Evolutionary conservation across 2,329 filamentous ascomycete genomes (phyloP).

Genomic region (Talaromyces sp.): DNA sequence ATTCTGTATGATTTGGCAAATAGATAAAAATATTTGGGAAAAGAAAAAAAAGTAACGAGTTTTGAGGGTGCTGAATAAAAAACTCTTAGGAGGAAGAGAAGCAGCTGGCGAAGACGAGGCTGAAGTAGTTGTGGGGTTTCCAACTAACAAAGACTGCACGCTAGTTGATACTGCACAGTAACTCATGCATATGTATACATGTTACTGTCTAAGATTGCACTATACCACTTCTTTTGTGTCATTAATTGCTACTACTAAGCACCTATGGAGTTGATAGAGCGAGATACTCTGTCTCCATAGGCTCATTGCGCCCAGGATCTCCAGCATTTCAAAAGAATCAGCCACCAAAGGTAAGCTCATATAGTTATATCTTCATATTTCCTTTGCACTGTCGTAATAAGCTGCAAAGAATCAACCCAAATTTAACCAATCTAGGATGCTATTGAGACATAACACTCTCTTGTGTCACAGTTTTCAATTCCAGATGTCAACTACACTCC

Average conservation of each 20-base stretch:
- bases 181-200: too few species aligned
- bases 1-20: neutral
- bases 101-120: neutral
- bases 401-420: neutral
- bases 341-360: neutral
- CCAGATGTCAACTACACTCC: neutral
- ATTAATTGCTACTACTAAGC: too few species aligned
- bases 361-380: neutral
- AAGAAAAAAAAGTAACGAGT: too few species aligned
- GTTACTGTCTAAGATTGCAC: too few species aligned
- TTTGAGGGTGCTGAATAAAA: neutral
- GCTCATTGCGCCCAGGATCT: too few species aligned
- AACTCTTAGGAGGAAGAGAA: neutral
- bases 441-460: neutral
- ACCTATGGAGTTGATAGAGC: too few species aligned
- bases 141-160: neutral
- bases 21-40: neutral
- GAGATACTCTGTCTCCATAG: too few species aligned
- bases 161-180: neutral
- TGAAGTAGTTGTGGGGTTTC: neutral
- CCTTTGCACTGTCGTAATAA: neutral
- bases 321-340: too few species aligned
- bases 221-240: too few species aligned
- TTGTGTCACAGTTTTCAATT: neutral
- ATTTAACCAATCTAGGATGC: neutral